phyloP scores from a whole-genome alignment of 257 asterid genomes.

The Paulownia fortunei region DNA sequence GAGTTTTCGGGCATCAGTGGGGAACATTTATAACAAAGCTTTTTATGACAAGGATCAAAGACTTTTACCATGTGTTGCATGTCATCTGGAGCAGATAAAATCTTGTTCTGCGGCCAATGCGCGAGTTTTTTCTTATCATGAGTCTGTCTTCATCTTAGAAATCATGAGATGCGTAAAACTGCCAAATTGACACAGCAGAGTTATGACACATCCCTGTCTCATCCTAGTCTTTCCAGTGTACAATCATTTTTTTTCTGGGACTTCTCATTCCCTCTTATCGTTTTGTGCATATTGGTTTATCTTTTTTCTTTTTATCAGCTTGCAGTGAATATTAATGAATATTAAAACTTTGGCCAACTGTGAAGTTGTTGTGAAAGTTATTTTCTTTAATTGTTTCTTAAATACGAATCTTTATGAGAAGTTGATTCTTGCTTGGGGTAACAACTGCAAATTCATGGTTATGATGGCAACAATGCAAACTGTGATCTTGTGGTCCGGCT shows the following conservation, averaged over 20 bases:
- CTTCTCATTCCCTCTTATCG: background rate
- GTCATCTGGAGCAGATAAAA: background rate
- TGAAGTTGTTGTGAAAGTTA: background rate
- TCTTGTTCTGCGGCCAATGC: background rate
- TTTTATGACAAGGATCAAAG: background rate
- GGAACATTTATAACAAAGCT: background rate
- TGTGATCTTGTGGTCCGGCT: background rate
- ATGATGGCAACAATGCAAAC: background rate
- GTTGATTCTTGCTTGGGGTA: background rate
- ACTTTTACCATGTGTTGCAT: background rate
- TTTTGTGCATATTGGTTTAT: background rate
- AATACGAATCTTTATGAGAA: background rate
- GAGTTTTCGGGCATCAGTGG: background rate
- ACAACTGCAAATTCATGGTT: background rate
- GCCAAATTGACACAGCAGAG: background rate
- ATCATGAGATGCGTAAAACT: background rate
- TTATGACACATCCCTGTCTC: background rate
- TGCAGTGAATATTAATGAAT: background rate
- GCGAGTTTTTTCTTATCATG: background rate
- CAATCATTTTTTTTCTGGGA: background rate
- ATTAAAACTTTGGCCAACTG: background rate
- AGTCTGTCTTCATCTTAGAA: background rate
- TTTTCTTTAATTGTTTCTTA: background rate
- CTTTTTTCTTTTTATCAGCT: background rate
- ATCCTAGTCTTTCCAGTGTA: background rate